A percentile compares a stretch with the other conserved stretches of the same genome.
Evolutionary conservation across 1,139 yeast genomes (phyloP).

Genomic region (Meyerozyma athensensis): DNA sequence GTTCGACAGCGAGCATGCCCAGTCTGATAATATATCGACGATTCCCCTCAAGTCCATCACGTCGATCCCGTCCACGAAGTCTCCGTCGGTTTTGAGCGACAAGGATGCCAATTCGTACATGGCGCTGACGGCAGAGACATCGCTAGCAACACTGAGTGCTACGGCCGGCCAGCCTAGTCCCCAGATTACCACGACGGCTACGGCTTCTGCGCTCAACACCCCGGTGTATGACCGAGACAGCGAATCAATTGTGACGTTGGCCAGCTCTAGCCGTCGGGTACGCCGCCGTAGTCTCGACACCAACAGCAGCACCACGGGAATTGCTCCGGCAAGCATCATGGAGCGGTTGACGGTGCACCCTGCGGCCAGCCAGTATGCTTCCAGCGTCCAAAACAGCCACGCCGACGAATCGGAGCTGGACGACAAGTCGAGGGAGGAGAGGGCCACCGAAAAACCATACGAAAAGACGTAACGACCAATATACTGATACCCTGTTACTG

Average conservation of each 20-base stretch:
- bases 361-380: constrained; percentile 26
- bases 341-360: constrained; percentile 42
- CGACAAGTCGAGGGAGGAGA: background rate
- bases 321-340: constrained; percentile 61
- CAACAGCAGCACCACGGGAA: constrained; percentile 56
- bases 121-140: constrained; percentile 52
- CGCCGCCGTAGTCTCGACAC: constrained; percentile 54
- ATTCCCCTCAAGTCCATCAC: constrained; percentile 49
- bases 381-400: constrained; percentile 14
- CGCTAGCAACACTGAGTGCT: constrained; percentile 40
- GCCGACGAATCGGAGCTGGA: background rate
- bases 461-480: too few species aligned
- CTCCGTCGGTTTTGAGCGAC: constrained; percentile 43
- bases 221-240: constrained; percentile 36
- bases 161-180: constrained; percentile 8
- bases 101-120: constrained; percentile 34
- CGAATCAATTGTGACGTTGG: constrained; percentile 51
- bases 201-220: constrained; percentile 3
- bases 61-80: constrained; percentile 44
- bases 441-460: background rate
- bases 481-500: too few species aligned
- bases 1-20: constrained; percentile 9
- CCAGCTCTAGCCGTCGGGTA: constrained; percentile 45
- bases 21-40: constrained; percentile 42
- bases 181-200: constrained; percentile 6